Evolutionary conservation across 805 yeast genomes (phyloP).

Genomic region (Tetrapisispora arboricola): DNA sequence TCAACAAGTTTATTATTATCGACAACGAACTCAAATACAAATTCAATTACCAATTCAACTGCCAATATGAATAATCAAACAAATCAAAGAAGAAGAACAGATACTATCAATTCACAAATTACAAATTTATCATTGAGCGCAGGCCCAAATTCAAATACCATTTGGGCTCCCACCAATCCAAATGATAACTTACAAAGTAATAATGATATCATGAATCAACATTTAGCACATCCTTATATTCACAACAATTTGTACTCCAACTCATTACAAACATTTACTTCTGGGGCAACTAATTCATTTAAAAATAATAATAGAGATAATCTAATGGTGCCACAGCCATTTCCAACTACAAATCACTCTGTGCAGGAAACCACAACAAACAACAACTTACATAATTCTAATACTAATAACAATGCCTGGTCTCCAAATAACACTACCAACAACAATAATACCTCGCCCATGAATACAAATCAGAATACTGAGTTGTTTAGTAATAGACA

Average conservation of each 20-base stretch:
- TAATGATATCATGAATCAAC: not conserved
- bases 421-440: conserved; percentile 2
- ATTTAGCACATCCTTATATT: not conserved
- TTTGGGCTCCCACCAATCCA: conserved; percentile 19
- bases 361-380: not conserved
- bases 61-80: conserved; percentile 20
- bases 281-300: not conserved
- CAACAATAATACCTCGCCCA: not conserved
- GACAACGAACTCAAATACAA: conserved; percentile 14
- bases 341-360: conserved; percentile 4
- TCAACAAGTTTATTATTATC: conserved; percentile 6
- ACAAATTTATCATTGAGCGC: conserved; percentile 27
- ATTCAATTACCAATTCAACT: too few relatives aligned
- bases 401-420: conserved; percentile 3
- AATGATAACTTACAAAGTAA: conserved; percentile 10
- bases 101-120: conserved; percentile 28
- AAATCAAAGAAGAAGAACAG: conserved; percentile 25
- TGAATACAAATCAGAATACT: not conserved
- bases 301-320: not conserved
- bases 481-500: conserved; percentile 11
- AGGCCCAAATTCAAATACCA: conserved; percentile 15
- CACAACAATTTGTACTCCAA: conserved; percentile 1
- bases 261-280: not conserved
- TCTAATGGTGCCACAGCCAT: conserved; percentile 5
- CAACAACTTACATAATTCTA: not conserved